These are phyloP conservation scores for Arachis monticola DNA, from an alignment of 331 rosid genomes.

Conservation along the genomic window DNA sequence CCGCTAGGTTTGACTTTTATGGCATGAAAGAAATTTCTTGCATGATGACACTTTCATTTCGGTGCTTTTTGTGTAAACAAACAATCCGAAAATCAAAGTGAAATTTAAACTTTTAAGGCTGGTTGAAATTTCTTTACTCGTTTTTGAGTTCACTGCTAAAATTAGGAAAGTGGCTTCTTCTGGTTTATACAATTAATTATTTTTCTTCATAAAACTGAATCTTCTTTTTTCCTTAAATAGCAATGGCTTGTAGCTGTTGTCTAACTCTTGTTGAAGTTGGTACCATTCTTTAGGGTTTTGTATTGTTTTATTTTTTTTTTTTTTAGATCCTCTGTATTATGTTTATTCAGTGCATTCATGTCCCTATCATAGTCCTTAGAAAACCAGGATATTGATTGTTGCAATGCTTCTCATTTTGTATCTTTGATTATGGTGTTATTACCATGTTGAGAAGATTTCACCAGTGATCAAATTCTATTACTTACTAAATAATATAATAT, in stretches of 20 bases:
- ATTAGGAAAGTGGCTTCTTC: slow-evolving; percentile 16
- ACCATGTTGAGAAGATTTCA: not conserved
- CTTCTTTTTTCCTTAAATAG: slow-evolving; percentile 12
- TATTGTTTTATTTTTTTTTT: slow-evolving; percentile 12
- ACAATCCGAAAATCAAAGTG: no score
- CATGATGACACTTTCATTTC: not conserved
- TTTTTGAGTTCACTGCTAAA: not conserved
- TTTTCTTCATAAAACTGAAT: slow-evolving; percentile 16
- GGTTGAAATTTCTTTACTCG: slow-evolving; percentile 2
- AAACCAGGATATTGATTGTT: not conserved
- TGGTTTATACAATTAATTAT: slow-evolving; percentile 14
- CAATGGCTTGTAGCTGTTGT: slow-evolving; percentile 5
- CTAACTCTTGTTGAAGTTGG: slow-evolving; percentile 13
- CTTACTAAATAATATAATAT: no score
- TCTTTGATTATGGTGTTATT: slow-evolving; percentile 15
- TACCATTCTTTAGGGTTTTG: not conserved
- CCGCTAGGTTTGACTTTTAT: slow-evolving; percentile 9
- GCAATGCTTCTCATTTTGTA: not conserved
- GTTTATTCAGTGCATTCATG: slow-evolving; percentile 22
- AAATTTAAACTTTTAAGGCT: not conserved
- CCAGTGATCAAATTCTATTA: slow-evolving; percentile 23
- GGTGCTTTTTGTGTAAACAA: slow-evolving; percentile 7
- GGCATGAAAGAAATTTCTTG: slow-evolving; percentile 5
- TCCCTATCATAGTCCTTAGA: slow-evolving; percentile 9
- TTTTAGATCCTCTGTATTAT: slow-evolving; percentile 1